phyloP scores from a whole-genome alignment of 2,329 filamentous ascomycete species.

The Shiraia sp. region DNA sequence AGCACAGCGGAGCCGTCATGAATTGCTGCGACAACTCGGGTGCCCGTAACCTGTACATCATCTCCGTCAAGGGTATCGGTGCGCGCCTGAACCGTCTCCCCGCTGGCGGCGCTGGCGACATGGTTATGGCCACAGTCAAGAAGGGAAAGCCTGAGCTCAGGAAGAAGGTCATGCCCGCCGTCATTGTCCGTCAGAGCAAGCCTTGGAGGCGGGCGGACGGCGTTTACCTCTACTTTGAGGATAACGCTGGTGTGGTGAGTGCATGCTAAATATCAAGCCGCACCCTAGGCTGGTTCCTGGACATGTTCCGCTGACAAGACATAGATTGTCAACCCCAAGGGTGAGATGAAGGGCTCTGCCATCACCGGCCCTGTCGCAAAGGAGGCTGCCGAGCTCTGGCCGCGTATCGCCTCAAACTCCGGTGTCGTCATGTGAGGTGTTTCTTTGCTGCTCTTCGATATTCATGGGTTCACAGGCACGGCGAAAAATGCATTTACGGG shows the following conservation, averaged over 20 bases:
- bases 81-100: slow-evolving; percentile 96
- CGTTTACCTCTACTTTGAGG: slow-evolving; percentile 99
- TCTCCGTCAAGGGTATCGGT: slow-evolving; percentile 98
- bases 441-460: slow-evolving; percentile 45
- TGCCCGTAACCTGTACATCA: slow-evolving; percentile 99
- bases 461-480: slow-evolving; percentile 45
- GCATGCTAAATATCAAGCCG: not conserved
- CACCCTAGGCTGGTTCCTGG: not conserved
- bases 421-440: slow-evolving; percentile 96
- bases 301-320: slow-evolving; percentile 14
- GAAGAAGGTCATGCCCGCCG: slow-evolving; percentile 99
- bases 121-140: slow-evolving; percentile 99
- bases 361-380: slow-evolving; percentile 99
- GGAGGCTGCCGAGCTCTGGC: slow-evolving; percentile 99
- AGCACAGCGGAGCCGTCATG: slow-evolving; percentile 90
- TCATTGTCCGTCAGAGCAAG: slow-evolving; percentile 98
- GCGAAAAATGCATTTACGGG: slow-evolving; percentile 47
- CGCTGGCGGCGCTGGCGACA: slow-evolving; percentile 97
- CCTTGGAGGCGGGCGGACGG: slow-evolving; percentile 98
- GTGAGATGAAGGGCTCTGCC: slow-evolving; percentile 99
- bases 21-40: slow-evolving; percentile 99
- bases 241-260: slow-evolving; percentile 98
- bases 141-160: slow-evolving; percentile 99
- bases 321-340: slow-evolving; percentile 99
- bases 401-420: slow-evolving; percentile 99